Base-by-base conservation (phyloP, 2,329 filamentous ascomycete genomes). In the Cryphonectria radicalis region DNA sequence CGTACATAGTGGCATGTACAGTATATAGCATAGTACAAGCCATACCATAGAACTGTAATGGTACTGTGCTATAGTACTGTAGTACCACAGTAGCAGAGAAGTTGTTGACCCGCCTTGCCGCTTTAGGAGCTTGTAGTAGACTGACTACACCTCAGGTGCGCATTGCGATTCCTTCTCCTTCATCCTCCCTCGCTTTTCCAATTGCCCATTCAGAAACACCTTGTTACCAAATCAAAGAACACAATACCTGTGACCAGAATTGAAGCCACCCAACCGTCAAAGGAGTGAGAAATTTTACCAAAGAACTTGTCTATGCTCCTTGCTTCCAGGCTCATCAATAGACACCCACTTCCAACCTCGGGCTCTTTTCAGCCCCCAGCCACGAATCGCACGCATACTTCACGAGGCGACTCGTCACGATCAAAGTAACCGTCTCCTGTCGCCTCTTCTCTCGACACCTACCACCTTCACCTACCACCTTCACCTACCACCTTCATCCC, bases 281-380 rank as follows among this genome's bases (percentile, higher is more conserved):
- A 57, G 8, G 13, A 57, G 25, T 10, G 53, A 28, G 5, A 57
- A 28, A 6, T 17, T 32, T 14, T 8, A 6, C 3, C 2, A 50
- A 50, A 50, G 55, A 10, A 35, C 1, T 19, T 19, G 25, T 59
- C 14, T 8, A 19, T 32, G 6, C 11, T 32, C 25, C 7, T 28
- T 59, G 28, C 28, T 32, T 32, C 28, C 13, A 59, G 6, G 25
- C 17, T 32, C 55, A 19, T 8, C 28, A 19, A 59, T 28, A 59
- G 25, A 28, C 14, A 59, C 28, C 28, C 55, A 32, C 28, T 19
- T 13, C 25, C 55, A 19, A 7, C 17, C 28, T 32, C 55, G 28
- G 55, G 55, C 55, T 59, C 25, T 32, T 59, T 59, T 59, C 55
- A 32, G 55, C 55, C 55, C 55, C 55, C 55, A 35, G 8, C 55